Percentiles rank a stretch among this genome's conserved stretches.
Conservation (phyloP, 2,329 filamentous ascomycete genomes). For the Fusarium xyrophilum region DNA sequence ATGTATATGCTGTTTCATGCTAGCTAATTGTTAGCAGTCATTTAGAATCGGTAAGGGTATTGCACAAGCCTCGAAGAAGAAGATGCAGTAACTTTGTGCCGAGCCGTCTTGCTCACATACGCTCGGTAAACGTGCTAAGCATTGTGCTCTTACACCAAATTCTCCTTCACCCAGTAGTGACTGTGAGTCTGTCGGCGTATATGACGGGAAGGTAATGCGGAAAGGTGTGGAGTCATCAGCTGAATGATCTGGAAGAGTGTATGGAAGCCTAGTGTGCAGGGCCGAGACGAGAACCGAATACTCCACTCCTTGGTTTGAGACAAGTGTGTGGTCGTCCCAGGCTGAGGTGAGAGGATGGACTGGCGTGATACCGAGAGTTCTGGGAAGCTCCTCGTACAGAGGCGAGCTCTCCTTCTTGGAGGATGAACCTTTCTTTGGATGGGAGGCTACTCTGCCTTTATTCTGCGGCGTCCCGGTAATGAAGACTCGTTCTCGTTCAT, state of each 20-base stretch:
- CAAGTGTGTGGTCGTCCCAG: conserved; percentile 56
- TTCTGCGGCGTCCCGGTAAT: conserved; percentile 65
- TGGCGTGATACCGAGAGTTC: conserved; percentile 43
- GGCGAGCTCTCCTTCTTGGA: conserved; percentile 46
- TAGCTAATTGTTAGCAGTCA: conserved; percentile 39
- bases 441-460: conserved; percentile 63
- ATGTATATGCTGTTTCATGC: conserved; percentile 54
- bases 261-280: conserved; percentile 52
- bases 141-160: conserved; percentile 54
- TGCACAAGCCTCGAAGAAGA: conserved; percentile 60
- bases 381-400: conserved; percentile 30
- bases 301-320: conserved; percentile 49
- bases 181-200: conserved; percentile 49
- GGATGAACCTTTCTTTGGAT: conserved; percentile 54
- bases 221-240: conserved; percentile 40
- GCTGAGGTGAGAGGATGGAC: conserved; percentile 55
- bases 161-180: conserved; percentile 46
- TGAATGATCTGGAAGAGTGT: conserved; percentile 42
- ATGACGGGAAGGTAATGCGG: conserved; percentile 50
- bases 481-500: conserved; percentile 68
- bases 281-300: conserved; percentile 54
- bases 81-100: conserved; percentile 55
- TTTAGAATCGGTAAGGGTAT: not conserved
- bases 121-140: conserved; percentile 52
- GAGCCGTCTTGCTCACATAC: conserved; percentile 41